Percentiles rank a stretch among this genome's conserved stretches.
These are phyloP conservation scores for Gastrolobium villosum DNA, from an alignment of 306 rosid species.

Conservation along the genomic window DNA sequence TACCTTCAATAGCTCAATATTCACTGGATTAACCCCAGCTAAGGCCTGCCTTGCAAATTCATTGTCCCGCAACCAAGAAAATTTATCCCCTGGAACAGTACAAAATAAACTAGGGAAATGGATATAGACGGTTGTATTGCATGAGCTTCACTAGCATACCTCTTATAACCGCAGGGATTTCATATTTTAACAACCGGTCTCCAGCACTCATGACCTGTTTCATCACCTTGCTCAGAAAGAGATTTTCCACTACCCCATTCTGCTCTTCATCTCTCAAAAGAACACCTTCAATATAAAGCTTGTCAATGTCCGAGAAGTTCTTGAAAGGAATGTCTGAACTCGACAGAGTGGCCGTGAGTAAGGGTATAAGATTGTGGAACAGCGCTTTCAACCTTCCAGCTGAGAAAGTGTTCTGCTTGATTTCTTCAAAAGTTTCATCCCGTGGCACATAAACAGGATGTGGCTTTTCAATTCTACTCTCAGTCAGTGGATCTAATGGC, in stretches of 20 bases:
- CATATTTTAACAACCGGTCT: conserved; percentile 74
- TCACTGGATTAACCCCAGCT: conserved; percentile 96
- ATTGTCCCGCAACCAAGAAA: conserved; percentile 90
- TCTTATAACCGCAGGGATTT: conserved; percentile 78
- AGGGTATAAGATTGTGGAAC: conserved; percentile 91
- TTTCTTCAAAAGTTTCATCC: conserved; percentile 94
- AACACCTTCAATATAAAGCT: conserved; percentile 83
- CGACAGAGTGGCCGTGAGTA: conserved; percentile 78
- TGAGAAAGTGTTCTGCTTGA: conserved; percentile 82
- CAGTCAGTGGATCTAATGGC: conserved; percentile 70
- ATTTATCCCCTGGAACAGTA: conserved; percentile 72
- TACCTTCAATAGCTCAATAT: conserved; percentile 90
- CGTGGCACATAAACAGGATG: conserved; percentile 97
- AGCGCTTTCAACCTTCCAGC: conserved; percentile 92
- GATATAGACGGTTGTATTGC: conserved; percentile 22
- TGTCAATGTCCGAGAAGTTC: conserved; percentile 89
- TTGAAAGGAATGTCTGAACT: conserved; percentile 84
- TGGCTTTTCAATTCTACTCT: conserved; percentile 94
- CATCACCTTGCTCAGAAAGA: conserved; percentile 60
- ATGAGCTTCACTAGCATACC: conserved; percentile 54
- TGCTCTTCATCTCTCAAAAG: conserved; percentile 69
- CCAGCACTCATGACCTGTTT: conserved; percentile 69
- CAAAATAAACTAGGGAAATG: conserved; percentile 15
- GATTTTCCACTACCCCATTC: conserved; percentile 45
- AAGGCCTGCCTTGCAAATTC: conserved; percentile 92